Base-by-base conservation (phyloP, 768 basidiomycete species). In the Boletellus emodensis region DNA sequence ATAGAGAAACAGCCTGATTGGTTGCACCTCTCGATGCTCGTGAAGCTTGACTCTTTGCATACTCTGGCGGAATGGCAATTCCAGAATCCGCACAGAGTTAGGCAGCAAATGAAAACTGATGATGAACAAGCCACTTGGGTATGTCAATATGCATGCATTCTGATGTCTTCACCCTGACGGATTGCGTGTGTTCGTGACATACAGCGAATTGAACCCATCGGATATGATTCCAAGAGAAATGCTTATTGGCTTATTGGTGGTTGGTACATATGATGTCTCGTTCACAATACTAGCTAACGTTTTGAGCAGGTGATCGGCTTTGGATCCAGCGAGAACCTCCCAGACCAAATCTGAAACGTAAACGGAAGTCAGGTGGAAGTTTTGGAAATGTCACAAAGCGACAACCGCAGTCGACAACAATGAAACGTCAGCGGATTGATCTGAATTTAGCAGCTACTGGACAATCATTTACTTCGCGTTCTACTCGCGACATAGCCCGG, bases 211-310 rank as follows among this genome's bases (percentile, higher is more conserved):
- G 87, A 91, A 60, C 90, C 91, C 9, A 80, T 93, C 53, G 91
- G 91, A 6, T 90, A 87, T 56, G 91, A 93, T 59, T 77, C 79
- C 36, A 84, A 84, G 61, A 73, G 72, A 7, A 90, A 91, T 63
- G 83, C 85, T 0, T 93, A 91, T 62, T 92, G 90, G 90, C 67
- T 91, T 20, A 87, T 94, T 55, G 90, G 91, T 38, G 77, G 87
- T 87, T 69, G 34, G 72, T 33, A 8, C 18, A 32, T 17, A 8
- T 32, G 24, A 13, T 44, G 18, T 39, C 45, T 22, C 33, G 26
- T 18, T 6, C 6, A 30, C 43, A 13, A 42, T 35, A 20, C 30
- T 46, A 26, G 46, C 48, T 48, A 46, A 54, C 32, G 40, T 24
- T 10, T 15, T 40, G n/a, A 34, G 40, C 49, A 90, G 89, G 81